A percentile compares a stretch with the other conserved stretches of the same genome.
phyloP scores from a whole-genome alignment of 139 green algal genomes.

The Zygnema cylindricum region DNA sequence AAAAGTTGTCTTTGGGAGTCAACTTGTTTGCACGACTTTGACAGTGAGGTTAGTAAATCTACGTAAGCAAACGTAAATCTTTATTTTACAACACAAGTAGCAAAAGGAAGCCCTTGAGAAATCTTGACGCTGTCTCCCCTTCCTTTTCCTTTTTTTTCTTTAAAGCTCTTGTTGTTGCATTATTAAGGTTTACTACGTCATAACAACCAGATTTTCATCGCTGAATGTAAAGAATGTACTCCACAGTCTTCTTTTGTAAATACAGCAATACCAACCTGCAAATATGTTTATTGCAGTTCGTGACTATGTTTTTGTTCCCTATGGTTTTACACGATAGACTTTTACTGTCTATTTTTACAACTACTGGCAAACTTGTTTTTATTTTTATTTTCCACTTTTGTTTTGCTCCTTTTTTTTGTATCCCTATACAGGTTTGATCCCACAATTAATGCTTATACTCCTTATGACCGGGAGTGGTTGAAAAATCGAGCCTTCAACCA shows the following conservation, averaged over 20 bases:
- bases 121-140: no score
- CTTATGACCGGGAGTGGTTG: slow-evolving; percentile 15
- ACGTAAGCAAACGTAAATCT: no score
- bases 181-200: background rate
- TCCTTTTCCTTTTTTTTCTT: background rate
- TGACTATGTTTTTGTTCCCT: background rate
- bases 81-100: no score
- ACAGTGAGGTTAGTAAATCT: no score
- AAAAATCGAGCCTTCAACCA: slow-evolving; percentile 25
- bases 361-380: no score
- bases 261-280: background rate
- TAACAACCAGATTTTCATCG: background rate
- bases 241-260: background rate
- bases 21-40: no score
- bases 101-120: no score
- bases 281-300: background rate
- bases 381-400: no score
- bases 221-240: background rate
- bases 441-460: background rate
- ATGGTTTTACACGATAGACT: background rate
- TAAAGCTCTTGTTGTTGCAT: background rate
- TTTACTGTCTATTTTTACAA: background rate
- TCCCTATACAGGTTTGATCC: slow-evolving; percentile 9
- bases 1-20: no score
- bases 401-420: slow-evolving; percentile 9